A percentile compares a stretch with the other conserved stretches of the same genome.
These are phyloP conservation scores for Boeremia exigua DNA, from an alignment of 2,329 filamentous ascomycete genomes.

Conservation along the genomic window DNA sequence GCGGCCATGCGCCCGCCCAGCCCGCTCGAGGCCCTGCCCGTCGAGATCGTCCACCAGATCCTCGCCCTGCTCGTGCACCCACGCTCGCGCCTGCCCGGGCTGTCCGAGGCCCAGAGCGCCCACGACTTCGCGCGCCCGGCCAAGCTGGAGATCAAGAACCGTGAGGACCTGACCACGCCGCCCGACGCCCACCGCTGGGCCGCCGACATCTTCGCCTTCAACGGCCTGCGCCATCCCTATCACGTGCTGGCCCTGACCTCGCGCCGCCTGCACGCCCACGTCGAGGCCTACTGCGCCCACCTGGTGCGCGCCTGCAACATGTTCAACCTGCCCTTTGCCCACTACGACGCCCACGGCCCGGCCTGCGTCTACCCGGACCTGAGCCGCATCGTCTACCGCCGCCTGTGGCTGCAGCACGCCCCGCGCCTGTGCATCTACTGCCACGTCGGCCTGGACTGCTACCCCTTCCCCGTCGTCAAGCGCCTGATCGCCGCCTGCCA, in stretches of 20 bases:
- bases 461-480: slow-evolving; percentile 30
- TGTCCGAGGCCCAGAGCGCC: slow-evolving; percentile 36
- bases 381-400: slow-evolving; percentile 36
- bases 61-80: slow-evolving; percentile 38
- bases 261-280: slow-evolving; percentile 22
- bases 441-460: slow-evolving; percentile 27
- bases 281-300: slow-evolving; percentile 38
- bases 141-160: slow-evolving; percentile 27
- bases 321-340: slow-evolving; percentile 40
- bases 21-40: slow-evolving; percentile 33
- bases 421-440: slow-evolving; percentile 39
- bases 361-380: slow-evolving; percentile 34
- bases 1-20: slow-evolving; percentile 1
- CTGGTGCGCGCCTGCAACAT: slow-evolving; percentile 34
- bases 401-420: slow-evolving; percentile 41
- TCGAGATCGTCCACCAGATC: slow-evolving; percentile 38
- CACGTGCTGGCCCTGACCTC: slow-evolving; percentile 37
- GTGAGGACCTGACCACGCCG: slow-evolving; percentile 28
- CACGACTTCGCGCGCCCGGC: slow-evolving; percentile 23
- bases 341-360: slow-evolving; percentile 26
- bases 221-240: slow-evolving; percentile 34
- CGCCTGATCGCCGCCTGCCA: slow-evolving; percentile 30
- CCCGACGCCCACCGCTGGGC: slow-evolving; percentile 36
- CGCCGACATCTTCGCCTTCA: slow-evolving; percentile 36
- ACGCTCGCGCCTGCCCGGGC: slow-evolving; percentile 37